Evolutionary conservation across 306 rosid species (phyloP).

Genomic region (Morella rubra): DNA sequence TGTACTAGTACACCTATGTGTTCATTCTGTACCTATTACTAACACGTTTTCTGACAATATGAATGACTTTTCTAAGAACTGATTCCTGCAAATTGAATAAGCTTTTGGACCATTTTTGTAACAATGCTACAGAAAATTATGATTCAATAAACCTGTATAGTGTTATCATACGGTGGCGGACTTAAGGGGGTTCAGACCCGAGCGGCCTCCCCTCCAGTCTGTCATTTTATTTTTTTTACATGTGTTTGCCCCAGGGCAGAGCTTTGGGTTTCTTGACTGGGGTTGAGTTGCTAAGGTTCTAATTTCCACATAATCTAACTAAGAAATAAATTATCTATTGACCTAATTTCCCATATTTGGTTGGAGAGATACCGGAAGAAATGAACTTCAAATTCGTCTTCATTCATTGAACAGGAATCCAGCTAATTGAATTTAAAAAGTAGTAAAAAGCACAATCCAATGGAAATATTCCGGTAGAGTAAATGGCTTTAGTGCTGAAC

Average conservation of each 20-base stretch:
- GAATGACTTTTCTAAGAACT: background rate
- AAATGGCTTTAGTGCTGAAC: background rate
- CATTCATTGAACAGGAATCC: background rate
- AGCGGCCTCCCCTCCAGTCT: too few species aligned
- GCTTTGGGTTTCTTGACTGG: background rate
- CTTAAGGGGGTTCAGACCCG: too few species aligned
- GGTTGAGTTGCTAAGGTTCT: conserved; percentile 2
- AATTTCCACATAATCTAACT: too few species aligned
- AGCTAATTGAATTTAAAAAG: background rate
- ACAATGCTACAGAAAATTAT: background rate
- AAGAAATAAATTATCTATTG: background rate
- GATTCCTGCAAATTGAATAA: background rate
- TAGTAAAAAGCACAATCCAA: background rate
- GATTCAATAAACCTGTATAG: background rate
- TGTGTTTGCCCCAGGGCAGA: too few species aligned
- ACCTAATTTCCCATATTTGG: background rate
- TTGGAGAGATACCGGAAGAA: background rate
- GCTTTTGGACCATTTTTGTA: background rate
- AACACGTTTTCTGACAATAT: background rate
- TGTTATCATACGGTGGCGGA: too few species aligned
- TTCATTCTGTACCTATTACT: background rate
- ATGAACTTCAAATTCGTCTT: background rate
- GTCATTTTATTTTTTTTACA: too few species aligned
- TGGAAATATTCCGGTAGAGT: background rate
- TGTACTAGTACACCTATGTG: background rate